phyloP scores from a whole-genome alignment of 768 basidiomycete genomes.

The Russula brevipes region DNA sequence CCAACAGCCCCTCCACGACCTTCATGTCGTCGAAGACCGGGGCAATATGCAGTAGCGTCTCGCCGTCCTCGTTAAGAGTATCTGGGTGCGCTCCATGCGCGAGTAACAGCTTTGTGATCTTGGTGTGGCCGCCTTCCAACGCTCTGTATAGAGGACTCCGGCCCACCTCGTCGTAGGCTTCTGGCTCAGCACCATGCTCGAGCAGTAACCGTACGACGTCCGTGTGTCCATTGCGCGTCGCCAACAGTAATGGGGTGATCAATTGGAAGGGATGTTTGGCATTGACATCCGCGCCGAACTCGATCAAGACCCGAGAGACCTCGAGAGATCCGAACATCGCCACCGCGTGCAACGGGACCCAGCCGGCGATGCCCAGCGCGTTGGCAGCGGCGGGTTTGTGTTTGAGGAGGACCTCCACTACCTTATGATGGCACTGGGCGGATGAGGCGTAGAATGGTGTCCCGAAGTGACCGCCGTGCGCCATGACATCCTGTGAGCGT shows the following conservation, averaged over 20 bases:
- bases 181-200: too few relatives aligned
- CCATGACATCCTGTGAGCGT: not conserved
- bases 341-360: not conserved
- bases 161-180: too few relatives aligned
- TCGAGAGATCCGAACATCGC: too few relatives aligned
- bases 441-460: not conserved
- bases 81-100: not conserved
- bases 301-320: not conserved
- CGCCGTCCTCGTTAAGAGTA: too few relatives aligned
- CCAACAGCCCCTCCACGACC: too few relatives aligned
- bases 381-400: not conserved
- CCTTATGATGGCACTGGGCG: fast-evolving
- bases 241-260: too few relatives aligned
- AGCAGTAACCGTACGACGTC: too few relatives aligned
- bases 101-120: not conserved
- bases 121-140: not conserved
- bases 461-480: fast-evolving
- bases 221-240: too few relatives aligned
- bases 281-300: not conserved
- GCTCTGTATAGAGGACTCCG: not conserved
- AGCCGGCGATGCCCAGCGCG: not conserved
- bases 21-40: too few relatives aligned
- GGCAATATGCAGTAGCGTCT: not conserved
- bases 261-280: too few relatives aligned
- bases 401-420: not conserved